Percentiles rank a stretch among this genome's conserved stretches.
phyloP scores from a whole-genome alignment of 2,329 filamentous ascomycete genomes.

The Hirsutella minnesotensis region DNA sequence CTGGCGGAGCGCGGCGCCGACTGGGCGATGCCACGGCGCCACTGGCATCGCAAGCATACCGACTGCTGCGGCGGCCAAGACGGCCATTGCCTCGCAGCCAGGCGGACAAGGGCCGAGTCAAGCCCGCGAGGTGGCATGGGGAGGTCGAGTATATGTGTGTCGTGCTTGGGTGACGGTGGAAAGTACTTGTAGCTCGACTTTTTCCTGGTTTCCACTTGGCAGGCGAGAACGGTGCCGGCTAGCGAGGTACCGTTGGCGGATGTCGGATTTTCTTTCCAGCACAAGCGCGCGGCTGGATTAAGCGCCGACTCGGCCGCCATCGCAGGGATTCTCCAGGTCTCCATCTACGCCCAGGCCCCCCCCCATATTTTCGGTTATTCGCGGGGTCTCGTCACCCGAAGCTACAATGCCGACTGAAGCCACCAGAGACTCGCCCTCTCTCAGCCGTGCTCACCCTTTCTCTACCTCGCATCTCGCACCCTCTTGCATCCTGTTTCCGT shows the following conservation, averaged over 20 bases:
- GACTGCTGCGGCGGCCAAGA: not conserved
- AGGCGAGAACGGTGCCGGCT: no score
- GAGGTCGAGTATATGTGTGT: no score
- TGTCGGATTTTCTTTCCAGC: no score
- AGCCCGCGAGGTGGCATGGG: constrained; percentile 19
- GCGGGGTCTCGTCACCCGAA: constrained; percentile 17
- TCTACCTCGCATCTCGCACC: not conserved
- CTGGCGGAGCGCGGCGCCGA: constrained; percentile 23
- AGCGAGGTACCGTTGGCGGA: no score
- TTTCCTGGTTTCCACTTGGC: no score
- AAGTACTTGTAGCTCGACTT: not conserved
- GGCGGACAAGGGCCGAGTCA: constrained; percentile 7
- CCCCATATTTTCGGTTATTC: constrained; percentile 19
- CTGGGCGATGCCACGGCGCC: constrained; percentile 34
- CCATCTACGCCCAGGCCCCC: not conserved
- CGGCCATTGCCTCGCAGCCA: not conserved
- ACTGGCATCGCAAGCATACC: constrained; percentile 29
- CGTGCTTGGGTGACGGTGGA: no score
- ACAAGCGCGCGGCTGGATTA: no score
- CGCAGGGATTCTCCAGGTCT: not conserved
- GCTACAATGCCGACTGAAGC: constrained; percentile 24
- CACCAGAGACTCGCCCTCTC: constrained; percentile 5
- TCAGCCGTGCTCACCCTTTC: not conserved
- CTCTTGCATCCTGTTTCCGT: not conserved
- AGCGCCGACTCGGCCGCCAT: not conserved